Base-by-base conservation (phyloP, 768 basidiomycete genomes). In the Suillus americanus region DNA sequence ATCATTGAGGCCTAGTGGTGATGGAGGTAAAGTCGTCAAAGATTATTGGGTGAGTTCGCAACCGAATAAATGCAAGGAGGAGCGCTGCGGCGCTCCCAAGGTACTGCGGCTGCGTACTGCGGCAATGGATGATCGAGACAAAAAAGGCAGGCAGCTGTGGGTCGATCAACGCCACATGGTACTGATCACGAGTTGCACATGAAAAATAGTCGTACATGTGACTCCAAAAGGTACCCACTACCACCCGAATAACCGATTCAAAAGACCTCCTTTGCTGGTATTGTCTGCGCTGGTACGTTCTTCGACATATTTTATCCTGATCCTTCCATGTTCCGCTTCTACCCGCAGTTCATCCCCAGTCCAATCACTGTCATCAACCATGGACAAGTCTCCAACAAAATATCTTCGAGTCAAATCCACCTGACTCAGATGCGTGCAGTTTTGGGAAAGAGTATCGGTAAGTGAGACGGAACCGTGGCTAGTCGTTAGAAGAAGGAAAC, bases 301-400 rank as follows among this genome's bases (percentile, higher is more conserved):
- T 6, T 73, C 68, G 3, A 62, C 23, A 37, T 74, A 75, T 62
- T 59, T 70, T 40, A 75, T 1, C 12, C 60, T 51, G 13, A 76
- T 56, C 6, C 40, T 66, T 5, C 72, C 75, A 51, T 73, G 64
- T 6, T 12, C 12, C 3, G 65, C 28, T 8, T 72, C 67, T 12
- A 72, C 12, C 33, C 64, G 66, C 4, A 75, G 38, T 20, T 65
- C 62, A 28, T 71, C 67, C 0, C 74, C 75, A 3, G 46, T 43
- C 75, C 75, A 75, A 3, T 41, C 62, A 5, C 28, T 65, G 5
- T 66, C 68, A 5, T 65, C 65, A 7, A 77, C n/a, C 18, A 23
- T 13, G 3, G 28, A 3, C 16, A 75, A 69, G 56, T 75, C 64
- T 1, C 75, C 74, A 25, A 75, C 30, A 64, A 75, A 77, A 57